Base-by-base conservation (phyloP, 805 yeast genomes). In the Komagataella kurtzmanii region DNA sequence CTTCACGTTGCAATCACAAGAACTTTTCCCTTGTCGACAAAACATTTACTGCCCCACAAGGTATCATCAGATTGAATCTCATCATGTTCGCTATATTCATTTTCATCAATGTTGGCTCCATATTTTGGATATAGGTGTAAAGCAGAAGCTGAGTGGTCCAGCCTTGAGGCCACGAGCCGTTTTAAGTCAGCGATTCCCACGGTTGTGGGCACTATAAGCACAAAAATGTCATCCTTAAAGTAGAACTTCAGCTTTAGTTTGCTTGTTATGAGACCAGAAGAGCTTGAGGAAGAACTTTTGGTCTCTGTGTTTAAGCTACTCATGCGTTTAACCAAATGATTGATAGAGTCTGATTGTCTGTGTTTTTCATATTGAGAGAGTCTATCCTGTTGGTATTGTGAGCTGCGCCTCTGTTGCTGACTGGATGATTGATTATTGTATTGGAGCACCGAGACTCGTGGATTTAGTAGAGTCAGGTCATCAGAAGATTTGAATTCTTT, bases 221-320 rank as follows among this genome's bases (percentile, higher is more conserved):
- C 93, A 69, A 85, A 86, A 14, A 86, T 86, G 61, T 86, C 95
- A 59, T 85, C 93, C 53, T 81, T 82, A 60, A 79, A 85, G 62
- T 82, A 86, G 59, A 86, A 84, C 63, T 86, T 86, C 50, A 85
- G 77, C 63, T 86, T 86, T 17, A 72, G 67, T 58, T 78, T 79
- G 50, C 64, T 45, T 7, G 17, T 45, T 3, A 19, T 21, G 24
- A 45, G 30, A 30, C 40, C 40, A 30, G 40, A 30, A 18, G 30
- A 19, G 21, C 47, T 24, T 7, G 21, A 19, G 30, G 47, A 24
- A 7, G 47, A 45, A 21, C 24, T 24, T 14, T 45, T 45, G 21
- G 47, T 21, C 21, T 21, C 30, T 19, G 57, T 50, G 30, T 58
- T 58, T 30, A 60, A 12, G 6, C 62, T 62, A 48, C 59, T 59